phyloP scores from a whole-genome alignment of 352 stramenopile genomes.

The Phytophthora sansomeana region DNA sequence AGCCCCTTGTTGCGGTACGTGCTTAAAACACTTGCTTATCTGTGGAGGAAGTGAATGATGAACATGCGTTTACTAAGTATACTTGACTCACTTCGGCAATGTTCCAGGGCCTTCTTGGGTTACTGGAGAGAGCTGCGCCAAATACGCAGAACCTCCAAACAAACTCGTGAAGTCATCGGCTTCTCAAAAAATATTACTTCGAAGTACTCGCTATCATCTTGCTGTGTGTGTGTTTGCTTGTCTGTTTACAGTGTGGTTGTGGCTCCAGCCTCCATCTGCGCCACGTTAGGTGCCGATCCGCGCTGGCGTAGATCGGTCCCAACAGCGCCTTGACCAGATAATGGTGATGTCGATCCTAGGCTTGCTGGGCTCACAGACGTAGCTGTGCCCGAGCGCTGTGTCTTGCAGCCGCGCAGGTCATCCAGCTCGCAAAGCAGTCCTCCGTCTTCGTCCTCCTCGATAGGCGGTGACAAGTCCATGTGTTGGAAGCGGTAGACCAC shows the following conservation, averaged over 20 bases:
- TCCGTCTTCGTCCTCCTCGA: slow-evolving; percentile 39
- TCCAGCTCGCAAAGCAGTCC: slow-evolving; percentile 47
- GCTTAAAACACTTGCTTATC: neutral
- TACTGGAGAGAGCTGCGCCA: slow-evolving; percentile 35
- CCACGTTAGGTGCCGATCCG: slow-evolving; percentile 12
- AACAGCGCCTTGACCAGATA: slow-evolving; percentile 10
- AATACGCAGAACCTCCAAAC: neutral
- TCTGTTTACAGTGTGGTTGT: slow-evolving; percentile 32
- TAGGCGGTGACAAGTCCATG: slow-evolving; percentile 23
- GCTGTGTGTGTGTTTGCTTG: neutral
- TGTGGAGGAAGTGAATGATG: neutral
- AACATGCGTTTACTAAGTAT: too few species aligned
- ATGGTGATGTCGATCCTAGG: slow-evolving; percentile 25
- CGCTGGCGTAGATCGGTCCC: slow-evolving; percentile 39
- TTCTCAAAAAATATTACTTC: slow-evolving; percentile 24
- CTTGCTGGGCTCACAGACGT: slow-evolving; percentile 19
- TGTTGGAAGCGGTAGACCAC: slow-evolving; percentile 55
- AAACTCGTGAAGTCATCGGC: neutral
- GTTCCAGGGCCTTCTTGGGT: slow-evolving; percentile 48
- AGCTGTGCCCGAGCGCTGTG: neutral
- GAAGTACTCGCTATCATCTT: slow-evolving; percentile 13
- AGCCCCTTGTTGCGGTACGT: slow-evolving; percentile 51
- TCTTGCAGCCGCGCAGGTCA: slow-evolving; percentile 25
- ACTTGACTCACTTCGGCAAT: neutral
- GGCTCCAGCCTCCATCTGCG: slow-evolving; percentile 33